Evolutionary conservation across 495 filamentous ascomycete species (phyloP).

Genomic region (Tuber magnatum): DNA sequence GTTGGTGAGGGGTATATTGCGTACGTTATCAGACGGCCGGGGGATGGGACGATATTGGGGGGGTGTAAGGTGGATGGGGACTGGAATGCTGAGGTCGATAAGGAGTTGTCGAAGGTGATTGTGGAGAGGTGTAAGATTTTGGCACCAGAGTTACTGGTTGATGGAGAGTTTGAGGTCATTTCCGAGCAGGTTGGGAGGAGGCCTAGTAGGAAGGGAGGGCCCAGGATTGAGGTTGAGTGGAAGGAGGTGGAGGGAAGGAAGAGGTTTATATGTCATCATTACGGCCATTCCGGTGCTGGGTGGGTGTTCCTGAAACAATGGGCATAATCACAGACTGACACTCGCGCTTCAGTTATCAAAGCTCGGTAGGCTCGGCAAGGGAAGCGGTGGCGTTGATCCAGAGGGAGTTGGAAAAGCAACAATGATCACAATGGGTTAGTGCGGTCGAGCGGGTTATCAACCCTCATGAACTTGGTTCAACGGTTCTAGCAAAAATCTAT

Average conservation of each 20-base stretch:
- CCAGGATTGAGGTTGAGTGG: constrained; percentile 35
- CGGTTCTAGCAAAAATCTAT: constrained; percentile 18
- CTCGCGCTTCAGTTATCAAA: constrained; percentile 31
- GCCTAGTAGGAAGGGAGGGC: constrained; percentile 29
- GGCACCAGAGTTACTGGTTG: constrained; percentile 37
- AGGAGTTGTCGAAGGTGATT: constrained; percentile 26
- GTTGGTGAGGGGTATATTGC: constrained; percentile 31
- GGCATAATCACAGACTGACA: background rate
- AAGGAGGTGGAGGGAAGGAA: constrained; percentile 14
- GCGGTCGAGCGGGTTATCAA: constrained; percentile 1
- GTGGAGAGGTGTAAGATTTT: constrained; percentile 29
- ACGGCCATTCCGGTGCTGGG: constrained; percentile 37
- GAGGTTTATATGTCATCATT: constrained; percentile 38
- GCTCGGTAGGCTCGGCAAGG: constrained; percentile 34
- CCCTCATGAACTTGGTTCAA: background rate
- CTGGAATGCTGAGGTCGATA: constrained; percentile 32
- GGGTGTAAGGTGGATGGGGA: constrained; percentile 35
- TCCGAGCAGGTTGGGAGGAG: constrained; percentile 32
- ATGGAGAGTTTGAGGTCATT: constrained; percentile 38
- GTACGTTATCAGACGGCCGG: constrained; percentile 35
- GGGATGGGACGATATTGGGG: constrained; percentile 37
- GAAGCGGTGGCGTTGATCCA: constrained; percentile 27
- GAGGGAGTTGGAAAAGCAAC: constrained; percentile 14
- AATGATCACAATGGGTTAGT: background rate
- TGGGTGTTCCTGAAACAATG: constrained; percentile 9